Evolutionary conservation across 176 grass and related monocot species (phyloP).

Genomic region (Panicum miliaceum): DNA sequence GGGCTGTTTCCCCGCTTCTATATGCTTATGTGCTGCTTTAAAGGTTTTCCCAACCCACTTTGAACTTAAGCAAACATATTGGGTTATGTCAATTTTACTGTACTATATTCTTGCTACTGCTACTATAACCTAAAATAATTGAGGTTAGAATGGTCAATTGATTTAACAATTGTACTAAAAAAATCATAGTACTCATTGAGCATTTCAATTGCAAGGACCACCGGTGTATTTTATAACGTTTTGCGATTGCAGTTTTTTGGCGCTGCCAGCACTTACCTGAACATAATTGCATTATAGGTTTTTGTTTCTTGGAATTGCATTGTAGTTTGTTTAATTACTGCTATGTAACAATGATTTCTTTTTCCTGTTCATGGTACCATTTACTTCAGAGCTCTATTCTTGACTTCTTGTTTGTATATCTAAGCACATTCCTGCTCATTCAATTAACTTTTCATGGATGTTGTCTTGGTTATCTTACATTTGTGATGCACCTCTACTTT

Average conservation of each 20-base stretch:
- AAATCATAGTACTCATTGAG: neutral
- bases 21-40: neutral
- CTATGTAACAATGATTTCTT: slow-evolving; percentile 20
- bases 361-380: slow-evolving; percentile 19
- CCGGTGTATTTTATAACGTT: neutral
- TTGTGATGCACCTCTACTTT: slow-evolving; percentile 26
- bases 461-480: slow-evolving; percentile 9
- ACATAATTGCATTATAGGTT: slow-evolving; percentile 13
- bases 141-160: neutral
- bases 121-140: neutral
- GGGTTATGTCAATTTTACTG: neutral
- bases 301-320: neutral
- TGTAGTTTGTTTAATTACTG: slow-evolving; percentile 25
- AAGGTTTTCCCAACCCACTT: neutral
- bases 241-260: neutral
- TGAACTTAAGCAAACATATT: neutral
- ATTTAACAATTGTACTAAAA: neutral
- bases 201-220: neutral
- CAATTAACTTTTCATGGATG: neutral
- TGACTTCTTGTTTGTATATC: slow-evolving; percentile 19
- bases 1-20: neutral
- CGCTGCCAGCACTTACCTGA: neutral
- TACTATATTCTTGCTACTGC: neutral
- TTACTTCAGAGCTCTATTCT: slow-evolving; percentile 12
- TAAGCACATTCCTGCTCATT: slow-evolving; percentile 9